Evolutionary conservation across 345 rosid genomes (phyloP).

Genomic region (Eucalyptus cloeziana): DNA sequence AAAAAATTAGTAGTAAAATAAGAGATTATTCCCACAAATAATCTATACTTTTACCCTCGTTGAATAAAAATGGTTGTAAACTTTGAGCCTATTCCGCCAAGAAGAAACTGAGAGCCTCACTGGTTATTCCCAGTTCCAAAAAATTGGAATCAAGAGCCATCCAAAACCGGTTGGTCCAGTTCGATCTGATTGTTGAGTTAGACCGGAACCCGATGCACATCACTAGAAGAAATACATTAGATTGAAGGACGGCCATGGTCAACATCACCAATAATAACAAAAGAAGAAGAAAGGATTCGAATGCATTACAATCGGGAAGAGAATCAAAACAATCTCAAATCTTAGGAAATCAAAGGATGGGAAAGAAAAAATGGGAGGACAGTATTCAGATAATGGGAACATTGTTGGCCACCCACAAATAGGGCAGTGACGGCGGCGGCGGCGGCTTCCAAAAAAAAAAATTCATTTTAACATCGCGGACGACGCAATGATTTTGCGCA

Average conservation of each 20-base stretch:
- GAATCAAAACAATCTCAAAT: not conserved
- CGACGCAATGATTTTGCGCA: not conserved
- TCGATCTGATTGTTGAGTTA: fast-evolving
- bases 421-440: not conserved
- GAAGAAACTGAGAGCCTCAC: not conserved
- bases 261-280: not conserved
- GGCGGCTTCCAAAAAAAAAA: not conserved
- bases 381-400: not conserved
- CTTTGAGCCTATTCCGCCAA: fast-evolving
- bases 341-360: not conserved
- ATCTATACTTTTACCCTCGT: not conserved
- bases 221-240: not conserved
- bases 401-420: not conserved
- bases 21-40: not conserved
- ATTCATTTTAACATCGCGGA: not conserved
- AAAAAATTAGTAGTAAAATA: not conserved
- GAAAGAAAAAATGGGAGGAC: not conserved
- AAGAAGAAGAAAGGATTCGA: not conserved
- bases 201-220: fast-evolving
- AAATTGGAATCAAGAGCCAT: not conserved
- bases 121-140: fast-evolving
- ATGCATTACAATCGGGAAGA: not conserved
- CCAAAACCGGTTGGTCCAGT: fast-evolving
- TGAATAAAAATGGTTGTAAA: not conserved
- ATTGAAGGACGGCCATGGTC: not conserved